phyloP scores from a whole-genome alignment of 768 basidiomycete genomes.

The Russula earlei region DNA sequence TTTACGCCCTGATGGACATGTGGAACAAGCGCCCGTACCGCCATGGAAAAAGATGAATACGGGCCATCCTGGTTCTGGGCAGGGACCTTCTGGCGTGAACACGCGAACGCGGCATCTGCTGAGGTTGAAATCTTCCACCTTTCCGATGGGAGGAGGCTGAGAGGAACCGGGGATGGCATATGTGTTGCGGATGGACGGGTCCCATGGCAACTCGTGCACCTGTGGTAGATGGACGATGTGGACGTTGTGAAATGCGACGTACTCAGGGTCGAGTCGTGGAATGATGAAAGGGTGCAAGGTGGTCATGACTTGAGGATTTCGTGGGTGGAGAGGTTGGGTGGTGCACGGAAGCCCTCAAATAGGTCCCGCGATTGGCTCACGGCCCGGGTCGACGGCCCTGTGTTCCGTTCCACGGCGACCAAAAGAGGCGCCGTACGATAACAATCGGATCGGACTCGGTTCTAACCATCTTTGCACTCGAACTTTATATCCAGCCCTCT shows the following conservation, averaged over 20 bases:
- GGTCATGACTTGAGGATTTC: conserved; percentile 29
- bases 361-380: not conserved
- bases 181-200: conserved; percentile 43
- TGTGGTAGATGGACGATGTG: conserved; percentile 38
- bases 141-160: conserved; percentile 45
- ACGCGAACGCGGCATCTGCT: conserved; percentile 47
- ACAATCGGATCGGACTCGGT: not conserved
- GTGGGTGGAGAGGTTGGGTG: not conserved
- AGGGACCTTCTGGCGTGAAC: conserved; percentile 48
- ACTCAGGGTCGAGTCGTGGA: conserved; percentile 54
- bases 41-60: conserved; percentile 69
- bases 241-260: conserved; percentile 50
- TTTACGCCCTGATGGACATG: not conserved
- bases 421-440: too few species aligned
- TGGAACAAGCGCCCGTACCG: conserved; percentile 31
- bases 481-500: not conserved
- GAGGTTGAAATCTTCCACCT: conserved; percentile 42
- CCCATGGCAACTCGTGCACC: conserved; percentile 53
- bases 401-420: too few species aligned
- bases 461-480: not conserved
- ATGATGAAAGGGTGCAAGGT: conserved; percentile 55
- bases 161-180: conserved; percentile 51
- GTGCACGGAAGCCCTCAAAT: conserved; percentile 8
- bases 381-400: not conserved
- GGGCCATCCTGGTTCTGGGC: conserved; percentile 55